Evolutionary conservation across 1,139 yeast genomes (phyloP), one percentile per base, ranked within the genome.

Genomic region (Wickerhamomyces sp.): DNA sequence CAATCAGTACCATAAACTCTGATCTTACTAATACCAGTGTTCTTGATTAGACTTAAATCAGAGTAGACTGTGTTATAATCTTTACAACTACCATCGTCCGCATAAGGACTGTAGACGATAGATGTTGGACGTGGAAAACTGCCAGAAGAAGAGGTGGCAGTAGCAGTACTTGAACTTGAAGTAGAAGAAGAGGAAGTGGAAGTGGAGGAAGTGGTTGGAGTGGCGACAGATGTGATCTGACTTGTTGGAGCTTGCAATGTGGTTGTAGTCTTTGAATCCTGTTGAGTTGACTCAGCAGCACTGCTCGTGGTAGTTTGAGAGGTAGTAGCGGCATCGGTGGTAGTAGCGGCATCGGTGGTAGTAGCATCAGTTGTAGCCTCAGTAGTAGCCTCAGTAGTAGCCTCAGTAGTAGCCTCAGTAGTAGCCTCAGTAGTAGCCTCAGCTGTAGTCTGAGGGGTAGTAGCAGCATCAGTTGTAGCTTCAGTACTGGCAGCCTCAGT

Each of bases 1-100:
- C 96, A 88, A 57, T 88, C 96, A 37, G 86, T 80, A 48, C 95
- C 95, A 55, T 88, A 88, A 35, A 85, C 60, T 64, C 96, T 77
- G 38, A 88, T 62, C 34, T 70, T 69, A 24, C 62, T 56, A 47
- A 87, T 78, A 35, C 88, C 86, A 52, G 77, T 78, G 37, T 72
- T 56, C 26, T 60, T 52, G 49, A 88, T 82, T 37, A 63, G 54
- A 21, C 64, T 51, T 37, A 88, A 66, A 55, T 88, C 96, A n/a
- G 63, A 48, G 31, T 60, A 42, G 33, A 88, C 84, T 9, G 71
- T 55, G 38, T 52, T 63, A 23, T 68, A 60, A 39, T 64, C 65
- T 55, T 85, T 88, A 63, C 96, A 88, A 3, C 74, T 47, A 23
- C 80, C 74, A 51, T 75, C 78, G 53, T 75, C 61, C 39, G 72